These are phyloP conservation scores for Prinsepia uniflora DNA, from an alignment of 306 rosid species.

Conservation along the genomic window DNA sequence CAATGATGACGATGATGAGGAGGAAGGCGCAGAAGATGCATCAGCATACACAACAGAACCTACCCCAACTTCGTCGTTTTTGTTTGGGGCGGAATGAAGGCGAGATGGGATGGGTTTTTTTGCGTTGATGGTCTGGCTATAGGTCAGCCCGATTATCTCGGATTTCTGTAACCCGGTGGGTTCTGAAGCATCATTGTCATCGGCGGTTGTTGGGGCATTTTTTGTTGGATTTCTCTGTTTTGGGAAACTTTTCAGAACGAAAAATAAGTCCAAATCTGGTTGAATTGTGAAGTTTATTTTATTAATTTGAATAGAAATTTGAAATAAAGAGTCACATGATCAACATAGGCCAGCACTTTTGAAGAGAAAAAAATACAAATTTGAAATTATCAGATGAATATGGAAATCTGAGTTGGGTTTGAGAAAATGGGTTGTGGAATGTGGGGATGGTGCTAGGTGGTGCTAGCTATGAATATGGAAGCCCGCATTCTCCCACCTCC, in stretches of 20 bases:
- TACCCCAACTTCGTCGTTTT: conserved; percentile 14
- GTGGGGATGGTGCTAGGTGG: background rate
- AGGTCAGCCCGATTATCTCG: conserved; percentile 10
- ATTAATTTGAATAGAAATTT: background rate
- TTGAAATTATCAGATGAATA: background rate
- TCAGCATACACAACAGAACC: conserved; percentile 44
- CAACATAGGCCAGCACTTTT: background rate
- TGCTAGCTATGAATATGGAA: too few relatives aligned
- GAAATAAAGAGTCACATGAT: background rate
- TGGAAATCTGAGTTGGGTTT: background rate
- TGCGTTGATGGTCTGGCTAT: conserved; percentile 25
- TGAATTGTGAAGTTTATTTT: background rate
- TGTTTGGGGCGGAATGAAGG: conserved; percentile 32
- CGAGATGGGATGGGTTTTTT: conserved; percentile 40
- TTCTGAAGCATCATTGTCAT: conserved; percentile 48
- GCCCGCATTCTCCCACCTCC: too few relatives aligned
- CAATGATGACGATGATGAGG: too few relatives aligned
- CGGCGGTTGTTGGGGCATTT: conserved; percentile 42
- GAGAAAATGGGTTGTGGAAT: background rate
- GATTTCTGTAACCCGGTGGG: conserved; percentile 67
- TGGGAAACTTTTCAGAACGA: background rate
- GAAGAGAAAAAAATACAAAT: background rate
- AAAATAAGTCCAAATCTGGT: background rate
- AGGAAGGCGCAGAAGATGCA: conserved; percentile 43
- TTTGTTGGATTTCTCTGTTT: background rate